A percentile compares a stretch with the other conserved stretches of the same genome.
These are phyloP conservation scores for Petunia axillaris DNA, from an alignment of 257 asterid species.

Conservation along the genomic window DNA sequence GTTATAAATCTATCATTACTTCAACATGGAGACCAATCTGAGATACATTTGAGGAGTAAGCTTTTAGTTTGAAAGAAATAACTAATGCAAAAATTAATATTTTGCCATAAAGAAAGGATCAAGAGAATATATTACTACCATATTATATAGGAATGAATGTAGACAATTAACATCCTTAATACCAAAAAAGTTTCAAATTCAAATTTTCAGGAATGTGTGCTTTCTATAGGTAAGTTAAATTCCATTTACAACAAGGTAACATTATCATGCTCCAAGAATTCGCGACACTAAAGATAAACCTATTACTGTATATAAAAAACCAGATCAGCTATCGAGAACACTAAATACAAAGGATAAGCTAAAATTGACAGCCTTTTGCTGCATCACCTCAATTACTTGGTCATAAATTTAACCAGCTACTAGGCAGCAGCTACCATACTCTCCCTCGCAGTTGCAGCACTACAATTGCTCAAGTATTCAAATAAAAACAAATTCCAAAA, in stretches of 20 bases:
- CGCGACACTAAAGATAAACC: neutral
- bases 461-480: neutral
- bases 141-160: neutral
- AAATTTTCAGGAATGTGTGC: neutral
- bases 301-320: neutral
- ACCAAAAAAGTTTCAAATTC: neutral
- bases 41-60: neutral
- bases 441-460: slow-evolving; percentile 1
- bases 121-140: neutral
- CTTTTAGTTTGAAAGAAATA: neutral
- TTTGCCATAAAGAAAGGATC: neutral
- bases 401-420: slow-evolving; percentile 3
- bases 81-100: neutral
- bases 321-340: neutral
- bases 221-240: neutral
- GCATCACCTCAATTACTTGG: slow-evolving; percentile 8
- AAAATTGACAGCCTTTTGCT: neutral
- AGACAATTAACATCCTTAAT: neutral
- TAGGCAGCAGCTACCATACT: neutral
- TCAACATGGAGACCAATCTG: slow-evolving; percentile 3
- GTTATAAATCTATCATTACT: neutral
- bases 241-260: neutral
- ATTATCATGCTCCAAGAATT: neutral
- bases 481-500: neutral
- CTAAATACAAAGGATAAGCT: neutral